Percentiles rank a stretch among this genome's conserved stretches.
Conservation (phyloP, 306 rosid genomes). For the Crataegus laevigata region DNA sequence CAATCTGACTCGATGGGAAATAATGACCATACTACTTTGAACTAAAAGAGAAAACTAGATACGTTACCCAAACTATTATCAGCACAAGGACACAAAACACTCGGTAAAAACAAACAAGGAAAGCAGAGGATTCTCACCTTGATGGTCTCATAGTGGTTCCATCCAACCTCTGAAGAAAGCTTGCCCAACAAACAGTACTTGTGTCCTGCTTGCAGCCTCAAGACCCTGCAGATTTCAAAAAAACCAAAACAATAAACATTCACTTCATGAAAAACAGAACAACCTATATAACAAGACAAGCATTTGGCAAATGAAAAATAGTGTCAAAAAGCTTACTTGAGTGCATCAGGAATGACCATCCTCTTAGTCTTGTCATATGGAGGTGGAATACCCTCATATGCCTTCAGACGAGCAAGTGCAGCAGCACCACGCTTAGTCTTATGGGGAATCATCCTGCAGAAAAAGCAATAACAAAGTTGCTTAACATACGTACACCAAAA, state of each 20-base stretch:
- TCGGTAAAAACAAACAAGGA: not conserved
- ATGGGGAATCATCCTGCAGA: slow-evolving; percentile 51
- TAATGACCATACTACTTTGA: not conserved
- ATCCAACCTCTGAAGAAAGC: slow-evolving; percentile 64
- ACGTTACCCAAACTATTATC: not conserved
- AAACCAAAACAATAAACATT: not conserved
- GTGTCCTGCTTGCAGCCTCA: slow-evolving; percentile 82
- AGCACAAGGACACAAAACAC: not conserved
- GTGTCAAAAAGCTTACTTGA: slow-evolving; percentile 36
- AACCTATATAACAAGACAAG: not conserved
- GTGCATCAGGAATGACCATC: slow-evolving; percentile 63
- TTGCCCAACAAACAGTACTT: slow-evolving; percentile 49
- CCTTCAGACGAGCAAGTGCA: slow-evolving; percentile 56
- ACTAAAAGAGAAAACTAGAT: not conserved
- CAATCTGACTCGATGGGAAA: not conserved
- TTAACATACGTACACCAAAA: not conserved
- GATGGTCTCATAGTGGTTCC: slow-evolving; percentile 34
- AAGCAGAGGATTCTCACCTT: slow-evolving; percentile 10
- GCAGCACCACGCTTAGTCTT: slow-evolving; percentile 64
- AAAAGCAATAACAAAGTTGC: not conserved
- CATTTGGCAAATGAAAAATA: not conserved
- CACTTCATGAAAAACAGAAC: not conserved
- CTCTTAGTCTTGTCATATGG: slow-evolving; percentile 55
- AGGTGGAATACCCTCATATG: slow-evolving; percentile 53
- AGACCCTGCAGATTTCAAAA: slow-evolving; percentile 34